A percentile compares a stretch with the other conserved stretches of the same genome.
These are phyloP conservation scores for Kazachstania sp. DNA, from an alignment of 1,139 yeast species.

Conservation along the genomic window DNA sequence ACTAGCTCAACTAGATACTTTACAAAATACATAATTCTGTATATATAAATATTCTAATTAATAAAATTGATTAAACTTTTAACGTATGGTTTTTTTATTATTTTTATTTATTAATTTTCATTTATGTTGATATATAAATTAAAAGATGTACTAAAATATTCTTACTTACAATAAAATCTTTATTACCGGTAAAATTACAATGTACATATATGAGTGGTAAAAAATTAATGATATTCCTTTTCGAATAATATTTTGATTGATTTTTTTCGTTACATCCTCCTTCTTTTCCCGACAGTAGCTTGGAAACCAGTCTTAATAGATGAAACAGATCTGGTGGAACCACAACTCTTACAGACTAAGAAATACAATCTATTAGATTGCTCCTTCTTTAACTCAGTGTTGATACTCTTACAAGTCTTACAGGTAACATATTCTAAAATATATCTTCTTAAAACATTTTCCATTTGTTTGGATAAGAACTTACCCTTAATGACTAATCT, in stretches of 20 bases:
- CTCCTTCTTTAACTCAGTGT: conserved; percentile 92
- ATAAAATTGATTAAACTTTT: neutral
- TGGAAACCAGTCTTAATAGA: conserved; percentile 99
- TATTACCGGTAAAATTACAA: conserved; percentile 1
- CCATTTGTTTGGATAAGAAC: conserved; percentile 96
- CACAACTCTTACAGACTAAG: conserved; percentile 97
- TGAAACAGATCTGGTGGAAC: conserved; percentile 93
- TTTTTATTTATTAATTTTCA: neutral
- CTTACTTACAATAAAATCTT: conserved; percentile 1
- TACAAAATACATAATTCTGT: neutral
- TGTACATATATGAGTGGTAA: conserved; percentile 7
- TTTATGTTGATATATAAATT: neutral
- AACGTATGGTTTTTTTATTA: neutral
- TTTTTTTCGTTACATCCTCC: conserved; percentile 24
- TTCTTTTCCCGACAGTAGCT: conserved; percentile 58
- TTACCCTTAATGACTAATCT: conserved; percentile 96
- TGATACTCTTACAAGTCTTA: conserved; percentile 97
- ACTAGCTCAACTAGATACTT: conserved; percentile 11
- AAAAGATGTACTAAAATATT: neutral
- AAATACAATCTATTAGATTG: conserved; percentile 92
- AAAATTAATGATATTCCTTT: conserved; percentile 3
- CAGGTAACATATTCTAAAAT: conserved; percentile 96
- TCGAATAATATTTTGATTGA: conserved; percentile 2
- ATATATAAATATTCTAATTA: neutral
- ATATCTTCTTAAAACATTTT: conserved; percentile 90